These are phyloP conservation scores for Mesembryanthemum crystallinum DNA, from an alignment of 148 eudicot species.

Conservation along the genomic window DNA sequence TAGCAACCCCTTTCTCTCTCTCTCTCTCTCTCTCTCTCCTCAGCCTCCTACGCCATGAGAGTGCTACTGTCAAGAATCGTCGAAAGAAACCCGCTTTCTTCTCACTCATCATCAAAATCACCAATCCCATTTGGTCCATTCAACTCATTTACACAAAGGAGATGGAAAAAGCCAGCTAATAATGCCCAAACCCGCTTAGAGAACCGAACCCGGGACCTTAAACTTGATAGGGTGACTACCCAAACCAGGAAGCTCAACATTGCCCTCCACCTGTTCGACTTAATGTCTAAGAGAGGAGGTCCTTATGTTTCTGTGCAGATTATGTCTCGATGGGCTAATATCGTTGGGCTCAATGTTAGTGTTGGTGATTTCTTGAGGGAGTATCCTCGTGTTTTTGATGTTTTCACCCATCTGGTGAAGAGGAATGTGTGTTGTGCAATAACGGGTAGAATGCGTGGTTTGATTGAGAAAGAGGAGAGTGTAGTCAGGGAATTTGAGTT, in stretches of 20 bases:
- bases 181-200: constrained; percentile 77
- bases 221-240: constrained; percentile 44
- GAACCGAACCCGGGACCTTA: constrained; percentile 60
- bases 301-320: constrained; percentile 59
- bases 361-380: constrained; percentile 43
- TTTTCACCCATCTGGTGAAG: constrained; percentile 58
- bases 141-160: constrained; percentile 45
- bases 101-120: constrained; percentile 11
- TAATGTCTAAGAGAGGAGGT: constrained; percentile 49
- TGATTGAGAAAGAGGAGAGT: constrained; percentile 44
- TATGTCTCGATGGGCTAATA: constrained; percentile 59
- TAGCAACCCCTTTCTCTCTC: no score
- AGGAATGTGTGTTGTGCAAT: constrained; percentile 57
- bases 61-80: constrained; percentile 12
- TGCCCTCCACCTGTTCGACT: constrained; percentile 52
- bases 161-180: constrained; percentile 61
- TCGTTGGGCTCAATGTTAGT: constrained; percentile 47
- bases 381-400: constrained; percentile 68
- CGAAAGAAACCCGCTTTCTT: constrained; percentile 7
- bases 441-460: constrained; percentile 36
- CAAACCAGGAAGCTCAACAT: constrained; percentile 43
- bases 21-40: neutral
- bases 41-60: constrained; percentile 28
- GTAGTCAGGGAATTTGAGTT: constrained; percentile 33
- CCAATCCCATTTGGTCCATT: constrained; percentile 52